Conservation (phyloP, 805 yeast genomes). For the Jamesozyma lodderae region DNA sequence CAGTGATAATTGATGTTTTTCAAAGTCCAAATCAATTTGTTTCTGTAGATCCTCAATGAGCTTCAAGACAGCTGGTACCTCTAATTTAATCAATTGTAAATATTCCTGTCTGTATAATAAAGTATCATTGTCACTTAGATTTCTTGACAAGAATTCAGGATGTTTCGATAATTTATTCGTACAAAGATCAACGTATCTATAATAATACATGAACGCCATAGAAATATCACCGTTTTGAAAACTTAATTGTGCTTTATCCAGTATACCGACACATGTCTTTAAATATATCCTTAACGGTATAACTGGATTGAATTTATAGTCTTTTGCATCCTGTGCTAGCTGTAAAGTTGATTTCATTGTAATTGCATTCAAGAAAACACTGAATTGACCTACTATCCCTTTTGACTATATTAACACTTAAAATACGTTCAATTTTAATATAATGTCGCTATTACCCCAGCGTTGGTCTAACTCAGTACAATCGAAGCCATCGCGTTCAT, state of each 20-base stretch:
- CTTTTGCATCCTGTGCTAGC: constrained; percentile 37
- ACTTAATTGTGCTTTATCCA: constrained; percentile 35
- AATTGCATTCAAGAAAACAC: too few species aligned
- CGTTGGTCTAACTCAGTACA: too few species aligned
- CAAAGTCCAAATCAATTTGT: constrained; percentile 15
- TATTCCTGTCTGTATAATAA: constrained; percentile 18
- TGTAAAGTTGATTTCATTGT: constrained; percentile 10
- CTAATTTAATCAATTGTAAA: constrained; percentile 22
- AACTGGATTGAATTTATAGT: constrained; percentile 43
- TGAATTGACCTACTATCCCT: too few species aligned
- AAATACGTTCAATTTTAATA: too few species aligned
- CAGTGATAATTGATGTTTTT: constrained; percentile 18
- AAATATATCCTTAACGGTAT: constrained; percentile 49
- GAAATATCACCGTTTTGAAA: constrained; percentile 33
- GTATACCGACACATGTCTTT: constrained; percentile 40
- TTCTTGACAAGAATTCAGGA: constrained; percentile 13
- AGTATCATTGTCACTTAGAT: neutral
- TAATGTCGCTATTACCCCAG: too few species aligned
- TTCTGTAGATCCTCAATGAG: constrained; percentile 24
- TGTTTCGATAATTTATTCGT: constrained; percentile 25
- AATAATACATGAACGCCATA: constrained; percentile 47
- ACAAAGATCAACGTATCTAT: constrained; percentile 47
- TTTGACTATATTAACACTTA: too few species aligned
- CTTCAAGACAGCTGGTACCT: constrained; percentile 27
- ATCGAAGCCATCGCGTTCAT: too few species aligned